Evolutionary conservation across 805 yeast genomes (phyloP).

Genomic region (Ogataea methylovora): DNA sequence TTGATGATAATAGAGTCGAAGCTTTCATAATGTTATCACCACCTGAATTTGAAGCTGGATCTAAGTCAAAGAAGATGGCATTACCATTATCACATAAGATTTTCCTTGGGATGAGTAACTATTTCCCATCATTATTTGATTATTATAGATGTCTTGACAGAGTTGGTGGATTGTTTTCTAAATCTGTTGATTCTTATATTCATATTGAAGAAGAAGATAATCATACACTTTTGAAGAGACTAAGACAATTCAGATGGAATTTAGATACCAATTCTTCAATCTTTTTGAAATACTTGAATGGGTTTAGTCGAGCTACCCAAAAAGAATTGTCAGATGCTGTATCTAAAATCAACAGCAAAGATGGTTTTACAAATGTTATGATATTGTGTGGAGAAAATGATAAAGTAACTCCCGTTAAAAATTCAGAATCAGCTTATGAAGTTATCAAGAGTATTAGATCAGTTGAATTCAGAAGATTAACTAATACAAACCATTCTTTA

Average conservation of each 20-base stretch:
- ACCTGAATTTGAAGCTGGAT: constrained; percentile 23
- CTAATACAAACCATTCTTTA: constrained; percentile 57
- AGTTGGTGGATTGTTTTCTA: constrained; percentile 51
- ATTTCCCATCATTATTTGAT: constrained; percentile 42
- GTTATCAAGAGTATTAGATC: constrained; percentile 22
- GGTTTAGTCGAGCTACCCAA: constrained; percentile 36
- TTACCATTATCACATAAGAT: constrained; percentile 11
- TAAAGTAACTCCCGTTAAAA: constrained; percentile 37
- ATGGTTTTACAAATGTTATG: constrained; percentile 34
- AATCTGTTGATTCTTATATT: constrained; percentile 53
- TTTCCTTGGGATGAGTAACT: constrained; percentile 26
- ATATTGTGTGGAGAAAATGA: constrained; percentile 56
- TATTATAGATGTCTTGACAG: constrained; percentile 53
- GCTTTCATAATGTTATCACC: constrained; percentile 42
- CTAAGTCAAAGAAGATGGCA: background rate
- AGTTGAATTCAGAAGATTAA: constrained; percentile 29
- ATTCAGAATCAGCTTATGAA: constrained; percentile 26
- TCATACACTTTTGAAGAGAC: constrained; percentile 31
- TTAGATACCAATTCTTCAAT: constrained; percentile 49
- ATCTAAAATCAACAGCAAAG: constrained; percentile 26
- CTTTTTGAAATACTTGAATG: constrained; percentile 45
- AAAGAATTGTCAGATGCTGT: constrained; percentile 37
- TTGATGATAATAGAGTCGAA: constrained; percentile 34
- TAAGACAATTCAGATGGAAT: constrained; percentile 65
- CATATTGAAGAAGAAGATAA: constrained; percentile 16